Evolutionary conservation across 345 rosid genomes (phyloP), one percentile per base, ranked within the genome.

Genomic region (Eucalyptus sp.): DNA sequence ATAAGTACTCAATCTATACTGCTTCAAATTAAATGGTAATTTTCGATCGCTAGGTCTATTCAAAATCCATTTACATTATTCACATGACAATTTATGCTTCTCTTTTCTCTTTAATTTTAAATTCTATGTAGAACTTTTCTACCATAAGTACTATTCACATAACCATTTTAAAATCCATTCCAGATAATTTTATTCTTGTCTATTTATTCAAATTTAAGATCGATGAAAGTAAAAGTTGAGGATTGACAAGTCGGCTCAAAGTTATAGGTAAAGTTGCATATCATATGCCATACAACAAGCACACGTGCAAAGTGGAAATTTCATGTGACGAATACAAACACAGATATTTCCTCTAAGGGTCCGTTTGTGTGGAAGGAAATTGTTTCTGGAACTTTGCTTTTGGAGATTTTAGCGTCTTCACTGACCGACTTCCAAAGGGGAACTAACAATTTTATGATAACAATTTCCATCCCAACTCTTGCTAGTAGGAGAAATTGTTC

Each of bases 41-140:
- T 66, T 1, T n/a, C 4, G 7, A n/a, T 31, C 10, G 4, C 31
- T 1, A n/a, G 4, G 1, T 64, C 10, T 66, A 3, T 66, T n/a
- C 41, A 66, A 66, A 66, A 66, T n/a, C 76, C 76, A 66, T n/a
- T 27, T 62, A 62, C 8, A 64, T 3, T n/a, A 14, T 14, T 64
- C 76, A 14, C 76, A 64, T 14, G 76, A n/a, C 41, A n/a, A 0
- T 64, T 7, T n/a, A 64, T n/a, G 76, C n/a, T n/a, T 10, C 3
- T n/a, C 76, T 64, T 64, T 14, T 64, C 37, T 64, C 76, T 64
- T 64, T n/a, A 64, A 12, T 60, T 60, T 60, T 60, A 60, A 60
- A 60, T 60, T 60, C n/a, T 60, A 27, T 60, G 68, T 62, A 62
- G 33, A 66, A 66, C 5, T 66, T 66, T 66, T 66, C 5, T 66